Evolutionary conservation across 1,284 basidiomycete genomes (phyloP).

Genomic region (Psilocybe mexicana): DNA sequence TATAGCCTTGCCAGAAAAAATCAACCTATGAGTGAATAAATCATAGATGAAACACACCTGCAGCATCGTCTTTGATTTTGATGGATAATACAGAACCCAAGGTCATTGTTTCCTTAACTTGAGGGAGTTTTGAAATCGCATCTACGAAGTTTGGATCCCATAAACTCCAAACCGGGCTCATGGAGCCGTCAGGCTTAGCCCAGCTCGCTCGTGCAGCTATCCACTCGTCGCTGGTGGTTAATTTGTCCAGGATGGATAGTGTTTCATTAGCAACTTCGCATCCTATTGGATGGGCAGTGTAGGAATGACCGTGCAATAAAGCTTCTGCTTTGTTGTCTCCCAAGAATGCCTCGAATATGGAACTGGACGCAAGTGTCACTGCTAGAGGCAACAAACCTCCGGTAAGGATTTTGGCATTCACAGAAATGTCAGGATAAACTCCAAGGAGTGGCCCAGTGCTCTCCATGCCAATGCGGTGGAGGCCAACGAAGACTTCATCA

Average conservation of each 20-base stretch:
- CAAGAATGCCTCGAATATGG: conserved; percentile 82
- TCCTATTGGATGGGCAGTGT: conserved; percentile 90
- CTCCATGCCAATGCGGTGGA: conserved; percentile 82
- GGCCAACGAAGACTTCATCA: conserved; percentile 95
- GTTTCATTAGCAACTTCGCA: conserved; percentile 90
- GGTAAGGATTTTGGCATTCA: conserved; percentile 93
- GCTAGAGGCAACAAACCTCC: conserved; percentile 91
- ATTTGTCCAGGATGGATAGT: conserved; percentile 62
- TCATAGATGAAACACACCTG: conserved; percentile 42
- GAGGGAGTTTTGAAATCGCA: conserved; percentile 54
- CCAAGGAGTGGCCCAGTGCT: conserved; percentile 70
- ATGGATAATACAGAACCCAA: conserved; percentile 89
- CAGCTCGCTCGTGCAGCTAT: conserved; percentile 43
- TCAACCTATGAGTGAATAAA: background rate
- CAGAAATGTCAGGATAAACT: conserved; percentile 81
- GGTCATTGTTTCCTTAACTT: conserved; percentile 80
- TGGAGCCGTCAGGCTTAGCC: conserved; percentile 24
- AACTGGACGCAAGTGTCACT: conserved; percentile 78
- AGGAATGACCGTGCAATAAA: conserved; percentile 92
- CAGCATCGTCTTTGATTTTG: conserved; percentile 64
- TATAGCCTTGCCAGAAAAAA: conserved; percentile 58
- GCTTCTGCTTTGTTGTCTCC: conserved; percentile 81
- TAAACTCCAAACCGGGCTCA: conserved; percentile 73
- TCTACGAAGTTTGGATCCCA: conserved; percentile 81
- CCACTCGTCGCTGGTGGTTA: conserved; percentile 57